phyloP scores from a whole-genome alignment of 73 alveolate species.

The Blepharisma japonicum region DNA sequence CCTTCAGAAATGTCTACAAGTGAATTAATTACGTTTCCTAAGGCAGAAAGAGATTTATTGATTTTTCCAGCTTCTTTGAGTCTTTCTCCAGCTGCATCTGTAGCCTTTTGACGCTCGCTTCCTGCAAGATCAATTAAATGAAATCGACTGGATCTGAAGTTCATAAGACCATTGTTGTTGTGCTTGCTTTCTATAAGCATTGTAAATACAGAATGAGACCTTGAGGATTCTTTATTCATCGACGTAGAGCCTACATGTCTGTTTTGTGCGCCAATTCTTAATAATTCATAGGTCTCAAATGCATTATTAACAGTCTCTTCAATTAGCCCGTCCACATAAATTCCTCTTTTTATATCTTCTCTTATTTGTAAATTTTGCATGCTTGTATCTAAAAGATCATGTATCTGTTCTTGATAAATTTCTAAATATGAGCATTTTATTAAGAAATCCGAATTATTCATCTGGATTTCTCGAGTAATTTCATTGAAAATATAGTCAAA shows the following conservation, averaged over 20 bases:
- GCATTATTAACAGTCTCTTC: constrained; percentile 60
- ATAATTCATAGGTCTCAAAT: constrained; percentile 55
- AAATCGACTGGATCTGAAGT: constrained; percentile 46
- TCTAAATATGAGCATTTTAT: constrained; percentile 68
- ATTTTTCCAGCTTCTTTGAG: constrained; percentile 90
- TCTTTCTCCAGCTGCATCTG: constrained; percentile 81
- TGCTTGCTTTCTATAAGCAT: constrained; percentile 45
- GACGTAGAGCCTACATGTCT: constrained; percentile 85
- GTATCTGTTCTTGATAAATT: constrained; percentile 76
- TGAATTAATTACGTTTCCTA: constrained; percentile 66
- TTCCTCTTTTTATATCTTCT: constrained; percentile 76
- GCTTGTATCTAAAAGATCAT: constrained; percentile 67
- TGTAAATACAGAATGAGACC: constrained; percentile 83
- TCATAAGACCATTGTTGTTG: constrained; percentile 26
- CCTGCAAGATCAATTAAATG: constrained; percentile 89
- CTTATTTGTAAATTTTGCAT: constrained; percentile 41
- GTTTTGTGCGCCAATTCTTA: constrained; percentile 71
- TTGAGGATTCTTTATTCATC: constrained; percentile 82
- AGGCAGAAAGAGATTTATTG: constrained; percentile 48
- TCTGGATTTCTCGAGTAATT: constrained; percentile 35
- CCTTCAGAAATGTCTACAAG: constrained; percentile 64
- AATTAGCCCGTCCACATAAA: constrained; percentile 77
- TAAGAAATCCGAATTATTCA: constrained; percentile 38
- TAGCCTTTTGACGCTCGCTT: constrained; percentile 69
- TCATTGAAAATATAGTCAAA: constrained; percentile 56